phyloP scores from a whole-genome alignment of 306 rosid species.

The Cucurbita pepo region DNA sequence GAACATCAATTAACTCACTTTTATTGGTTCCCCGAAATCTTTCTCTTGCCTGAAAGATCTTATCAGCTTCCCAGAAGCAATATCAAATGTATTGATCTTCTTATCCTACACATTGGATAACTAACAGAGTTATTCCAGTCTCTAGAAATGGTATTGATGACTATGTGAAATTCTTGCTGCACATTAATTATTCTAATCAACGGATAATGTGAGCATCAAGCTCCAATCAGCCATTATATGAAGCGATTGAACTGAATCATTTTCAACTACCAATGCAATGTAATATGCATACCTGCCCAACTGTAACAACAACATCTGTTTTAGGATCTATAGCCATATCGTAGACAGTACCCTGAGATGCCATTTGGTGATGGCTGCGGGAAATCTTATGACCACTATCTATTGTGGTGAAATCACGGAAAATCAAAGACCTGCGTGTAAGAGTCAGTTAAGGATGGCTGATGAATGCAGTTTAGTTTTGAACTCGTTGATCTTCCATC shows the following conservation, averaged over 20 bases:
- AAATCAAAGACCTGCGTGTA: constrained; percentile 40
- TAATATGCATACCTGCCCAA: constrained; percentile 47
- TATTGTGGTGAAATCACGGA: constrained; percentile 27
- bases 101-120: constrained; percentile 37
- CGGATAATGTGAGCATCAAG: not conserved
- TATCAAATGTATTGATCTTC: constrained; percentile 51
- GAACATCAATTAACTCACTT: constrained; percentile 31
- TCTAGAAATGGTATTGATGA: not conserved
- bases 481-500: not conserved
- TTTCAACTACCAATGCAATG: not conserved
- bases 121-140: constrained; percentile 2
- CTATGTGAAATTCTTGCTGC: constrained; percentile 3
- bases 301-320: constrained; percentile 42
- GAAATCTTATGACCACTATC: constrained; percentile 28
- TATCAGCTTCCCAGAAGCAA: constrained; percentile 37
- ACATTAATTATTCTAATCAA: not conserved
- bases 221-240: not conserved
- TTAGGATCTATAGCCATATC: constrained; percentile 59
- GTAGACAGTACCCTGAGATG: constrained; percentile 54
- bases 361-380: constrained; percentile 33
- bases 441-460: not conserved
- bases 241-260: not conserved
- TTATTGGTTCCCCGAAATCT: constrained; percentile 57
- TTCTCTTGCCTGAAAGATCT: constrained; percentile 43
- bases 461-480: not conserved